A percentile compares a stretch with the other conserved stretches of the same genome.
These are phyloP conservation scores for Ambrosia trifida DNA, from an alignment of 129 eudicot species.

Conservation along the genomic window DNA sequence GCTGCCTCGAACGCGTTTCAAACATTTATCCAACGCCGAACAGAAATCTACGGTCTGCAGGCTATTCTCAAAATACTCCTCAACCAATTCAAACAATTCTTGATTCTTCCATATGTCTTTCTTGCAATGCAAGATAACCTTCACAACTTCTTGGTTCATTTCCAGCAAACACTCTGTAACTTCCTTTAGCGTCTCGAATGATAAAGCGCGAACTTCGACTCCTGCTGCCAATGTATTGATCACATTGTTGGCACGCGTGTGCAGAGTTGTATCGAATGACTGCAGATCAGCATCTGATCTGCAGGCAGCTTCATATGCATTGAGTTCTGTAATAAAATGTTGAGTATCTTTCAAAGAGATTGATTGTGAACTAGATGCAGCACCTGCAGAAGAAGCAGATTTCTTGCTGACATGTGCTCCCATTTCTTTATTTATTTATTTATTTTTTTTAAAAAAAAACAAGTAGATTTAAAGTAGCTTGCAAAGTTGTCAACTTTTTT, in stretches of 20 bases:
- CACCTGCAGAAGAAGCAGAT: constrained; percentile 31
- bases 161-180: constrained; percentile 75
- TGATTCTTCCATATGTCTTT: constrained; percentile 77
- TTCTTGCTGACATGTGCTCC: constrained; percentile 82
- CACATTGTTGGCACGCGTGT: constrained; percentile 66
- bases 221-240: constrained; percentile 67
- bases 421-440: constrained; percentile 46
- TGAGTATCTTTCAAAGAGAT: constrained; percentile 44
- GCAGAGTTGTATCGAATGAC: constrained; percentile 61
- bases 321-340: constrained; percentile 54
- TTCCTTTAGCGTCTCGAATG: constrained; percentile 69
- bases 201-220: constrained; percentile 74
- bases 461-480: neutral
- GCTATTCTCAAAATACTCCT: constrained; percentile 78
- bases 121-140: constrained; percentile 77
- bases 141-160: constrained; percentile 84
- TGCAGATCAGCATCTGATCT: constrained; percentile 60
- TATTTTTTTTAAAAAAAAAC: neutral
- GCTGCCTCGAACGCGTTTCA: constrained; percentile 59
- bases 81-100: constrained; percentile 78
- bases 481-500: neutral
- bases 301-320: constrained; percentile 74
- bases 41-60: constrained; percentile 74
- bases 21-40: constrained; percentile 72
- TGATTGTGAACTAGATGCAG: constrained; percentile 38